A percentile compares a stretch with the other conserved stretches of the same genome.
These are phyloP conservation scores for Leccinum aurantiacum DNA, from an alignment of 768 basidiomycete species.

Conservation along the genomic window DNA sequence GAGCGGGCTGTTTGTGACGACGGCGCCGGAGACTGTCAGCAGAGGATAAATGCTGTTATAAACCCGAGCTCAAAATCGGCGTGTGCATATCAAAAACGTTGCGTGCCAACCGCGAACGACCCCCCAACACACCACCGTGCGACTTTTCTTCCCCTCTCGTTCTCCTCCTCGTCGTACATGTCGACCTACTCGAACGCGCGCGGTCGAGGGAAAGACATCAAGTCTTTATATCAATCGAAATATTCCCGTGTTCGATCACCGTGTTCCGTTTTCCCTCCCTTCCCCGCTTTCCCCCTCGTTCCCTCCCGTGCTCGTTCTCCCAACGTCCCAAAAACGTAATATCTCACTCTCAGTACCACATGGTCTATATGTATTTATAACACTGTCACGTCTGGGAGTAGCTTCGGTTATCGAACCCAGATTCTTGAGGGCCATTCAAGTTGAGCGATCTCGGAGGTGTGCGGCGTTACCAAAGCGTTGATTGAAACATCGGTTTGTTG, in stretches of 20 bases:
- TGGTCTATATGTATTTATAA: too few relatives aligned
- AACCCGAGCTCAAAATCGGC: slow-evolving; percentile 33
- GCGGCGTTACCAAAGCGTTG: neutral
- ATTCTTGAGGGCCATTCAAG: too few relatives aligned
- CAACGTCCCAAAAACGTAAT: slow-evolving; percentile 2
- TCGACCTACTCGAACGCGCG: too few relatives aligned
- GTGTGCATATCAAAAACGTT: slow-evolving; percentile 36
- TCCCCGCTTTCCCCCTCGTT: neutral
- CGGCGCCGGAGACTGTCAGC: slow-evolving; percentile 11
- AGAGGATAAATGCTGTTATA: slow-evolving; percentile 28
- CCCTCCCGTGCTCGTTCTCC: neutral
- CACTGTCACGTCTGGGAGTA: too few relatives aligned
- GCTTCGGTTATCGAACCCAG: too few relatives aligned
- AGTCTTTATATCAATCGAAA: slow-evolving; percentile 20
- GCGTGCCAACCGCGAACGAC: slow-evolving; percentile 14
- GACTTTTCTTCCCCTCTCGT: slow-evolving; percentile 27
- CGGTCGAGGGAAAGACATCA: too few relatives aligned
- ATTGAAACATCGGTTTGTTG: neutral
- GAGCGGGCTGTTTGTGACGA: neutral
- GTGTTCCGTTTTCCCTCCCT: slow-evolving; percentile 1
- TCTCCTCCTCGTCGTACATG: neutral
- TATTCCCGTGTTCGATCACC: slow-evolving; percentile 19
- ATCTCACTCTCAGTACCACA: neutral
- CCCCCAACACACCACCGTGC: slow-evolving; percentile 24
- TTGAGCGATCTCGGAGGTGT: neutral